Evolutionary conservation across 2,329 filamentous ascomycete genomes (phyloP).

Genomic region (Apiospora pterosperma): DNA sequence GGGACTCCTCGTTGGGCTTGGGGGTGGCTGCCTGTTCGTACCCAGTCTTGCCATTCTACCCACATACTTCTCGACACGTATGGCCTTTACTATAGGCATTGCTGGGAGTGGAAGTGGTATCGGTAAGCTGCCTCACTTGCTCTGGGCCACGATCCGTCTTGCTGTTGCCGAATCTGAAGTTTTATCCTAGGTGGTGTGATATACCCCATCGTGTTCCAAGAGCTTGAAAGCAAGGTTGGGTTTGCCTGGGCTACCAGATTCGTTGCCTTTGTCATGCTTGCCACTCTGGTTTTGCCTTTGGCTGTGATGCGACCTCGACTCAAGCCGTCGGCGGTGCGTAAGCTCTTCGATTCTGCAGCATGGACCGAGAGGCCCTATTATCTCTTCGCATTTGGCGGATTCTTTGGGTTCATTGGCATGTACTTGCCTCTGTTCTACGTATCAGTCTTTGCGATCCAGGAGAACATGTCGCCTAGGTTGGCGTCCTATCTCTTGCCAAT

Average conservation of each 20-base stretch:
- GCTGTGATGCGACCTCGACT: constrained; percentile 32
- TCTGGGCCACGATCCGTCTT: not conserved
- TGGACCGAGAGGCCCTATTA: constrained; percentile 40
- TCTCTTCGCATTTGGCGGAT: constrained; percentile 41
- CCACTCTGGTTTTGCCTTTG: constrained; percentile 25
- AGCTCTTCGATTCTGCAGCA: constrained; percentile 45
- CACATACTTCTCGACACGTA: constrained; percentile 44
- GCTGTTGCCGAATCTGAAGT: constrained; percentile 31
- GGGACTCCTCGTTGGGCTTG: constrained; percentile 29
- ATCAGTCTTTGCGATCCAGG: constrained; percentile 39
- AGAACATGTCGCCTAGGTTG: constrained; percentile 38
- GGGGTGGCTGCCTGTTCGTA: constrained; percentile 32
- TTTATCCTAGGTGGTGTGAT: constrained; percentile 48
- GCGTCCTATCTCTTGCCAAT: constrained; percentile 50
- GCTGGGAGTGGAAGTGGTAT: constrained; percentile 19
- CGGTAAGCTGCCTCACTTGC: not conserved
- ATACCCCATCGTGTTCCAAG: constrained; percentile 55
- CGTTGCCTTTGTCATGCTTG: constrained; percentile 34
- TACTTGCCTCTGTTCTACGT: constrained; percentile 55
- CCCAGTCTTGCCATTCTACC: constrained; percentile 27
- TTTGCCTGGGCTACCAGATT: constrained; percentile 37
- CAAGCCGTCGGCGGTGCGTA: constrained; percentile 32
- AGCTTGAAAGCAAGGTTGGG: constrained; percentile 44
- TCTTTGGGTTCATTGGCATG: constrained; percentile 55
- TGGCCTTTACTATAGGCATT: constrained; percentile 46